phyloP scores from a whole-genome alignment of 805 yeast genomes.

The Candida insectalens region DNA sequence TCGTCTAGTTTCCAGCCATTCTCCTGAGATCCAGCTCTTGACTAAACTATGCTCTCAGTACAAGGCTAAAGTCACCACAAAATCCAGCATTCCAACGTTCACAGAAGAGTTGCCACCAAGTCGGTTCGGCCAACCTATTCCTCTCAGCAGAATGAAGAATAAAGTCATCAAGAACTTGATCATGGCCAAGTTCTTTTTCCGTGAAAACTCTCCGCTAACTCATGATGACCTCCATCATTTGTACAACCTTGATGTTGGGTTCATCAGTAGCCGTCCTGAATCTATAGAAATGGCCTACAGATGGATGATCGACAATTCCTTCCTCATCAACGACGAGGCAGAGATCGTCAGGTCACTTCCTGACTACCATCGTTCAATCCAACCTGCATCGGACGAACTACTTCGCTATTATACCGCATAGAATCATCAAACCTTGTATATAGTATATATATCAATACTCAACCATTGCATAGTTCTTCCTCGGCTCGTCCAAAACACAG shows the following conservation, averaged over 20 bases:
- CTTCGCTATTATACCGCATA: conserved; percentile 4
- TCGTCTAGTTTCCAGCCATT: too few species aligned
- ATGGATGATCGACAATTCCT: conserved; percentile 7
- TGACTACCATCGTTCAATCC: too few species aligned
- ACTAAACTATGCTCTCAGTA: conserved; percentile 8
- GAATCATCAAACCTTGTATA: background rate
- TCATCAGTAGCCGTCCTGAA: conserved; percentile 1
- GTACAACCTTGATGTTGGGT: conserved; percentile 4
- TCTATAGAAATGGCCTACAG: conserved; percentile 8
- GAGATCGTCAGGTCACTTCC: conserved; percentile 5
- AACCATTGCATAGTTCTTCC: conserved; percentile 30
- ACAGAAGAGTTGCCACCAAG: conserved; percentile 9
- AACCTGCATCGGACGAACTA: conserved; percentile 7
- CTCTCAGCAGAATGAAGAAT: too few species aligned
- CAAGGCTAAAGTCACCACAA: conserved; percentile 6
- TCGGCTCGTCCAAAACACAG: conserved; percentile 31
- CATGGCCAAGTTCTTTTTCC: too few species aligned
- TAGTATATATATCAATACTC: conserved; percentile 8
- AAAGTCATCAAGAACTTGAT: too few species aligned
- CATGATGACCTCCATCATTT: conserved; percentile 10
- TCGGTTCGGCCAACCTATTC: conserved; percentile 19
- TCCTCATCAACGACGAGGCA: conserved; percentile 10
- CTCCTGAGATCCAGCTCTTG: background rate
- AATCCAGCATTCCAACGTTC: conserved; percentile 9
- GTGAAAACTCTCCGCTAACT: conserved; percentile 11